Base-by-base conservation (phyloP, 2,329 filamentous ascomycete species). In the Daldinia sp. region DNA sequence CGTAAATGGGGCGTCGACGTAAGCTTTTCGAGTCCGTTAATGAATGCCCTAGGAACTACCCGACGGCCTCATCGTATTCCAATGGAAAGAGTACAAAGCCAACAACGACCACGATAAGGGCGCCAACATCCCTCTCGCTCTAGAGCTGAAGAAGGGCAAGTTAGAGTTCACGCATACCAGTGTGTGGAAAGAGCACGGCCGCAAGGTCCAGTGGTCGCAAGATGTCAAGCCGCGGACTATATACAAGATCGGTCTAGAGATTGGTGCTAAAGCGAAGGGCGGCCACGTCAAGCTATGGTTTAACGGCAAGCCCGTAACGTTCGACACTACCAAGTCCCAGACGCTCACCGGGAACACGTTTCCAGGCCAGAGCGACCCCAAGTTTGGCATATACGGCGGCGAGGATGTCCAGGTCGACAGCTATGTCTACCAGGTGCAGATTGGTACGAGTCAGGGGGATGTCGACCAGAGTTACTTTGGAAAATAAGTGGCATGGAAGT, bases 401-500 rank as follows among this genome's bases (percentile, higher is more conserved):
- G 15, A 68, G 63, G 30, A 15, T 7, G 54, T 61, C 9, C 8
- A 47, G 8, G 64, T 66, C 1, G 63, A 66, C 13, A 61, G 37
- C n/a, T 68, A 63, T 15, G 66, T 68, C 13, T 66, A 66, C 23
- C 63, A 64, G 27, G 51, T 68, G 10, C 66, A 68, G 55, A 67
- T 68, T 45, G 60, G 63, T 4, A 64, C 62, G 30, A 62, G 39
- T 47, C 58, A 59, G 54, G 27, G 19, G 17, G 54, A 61, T 23
- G 41, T 65, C 7, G 58, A 65, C 23, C 50, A 58, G 53, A 64
- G 58, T 45, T 65, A 65, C 17, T 64, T 64, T 25, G 58, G 58
- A 4, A 51, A 30, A 35, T 37, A 10, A 47, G 17, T 13, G 32
- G 13, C 45, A 32, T 25, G 29, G 6, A 21, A 13, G 4, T 15